Evolutionary conservation across 257 asterid species (phyloP).

Genomic region (Solanum chiquidenum): DNA sequence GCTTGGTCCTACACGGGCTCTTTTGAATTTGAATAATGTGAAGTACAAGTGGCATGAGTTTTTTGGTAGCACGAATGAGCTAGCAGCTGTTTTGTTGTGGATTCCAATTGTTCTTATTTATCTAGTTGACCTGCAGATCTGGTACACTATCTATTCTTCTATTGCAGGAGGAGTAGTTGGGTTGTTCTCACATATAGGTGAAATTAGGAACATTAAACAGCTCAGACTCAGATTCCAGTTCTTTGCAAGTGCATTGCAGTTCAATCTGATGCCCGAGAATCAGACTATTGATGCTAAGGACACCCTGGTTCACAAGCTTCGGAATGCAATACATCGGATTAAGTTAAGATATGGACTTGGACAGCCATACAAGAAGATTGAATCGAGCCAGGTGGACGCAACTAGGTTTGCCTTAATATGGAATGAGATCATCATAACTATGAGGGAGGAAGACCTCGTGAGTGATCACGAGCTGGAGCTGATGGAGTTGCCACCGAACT

Average conservation of each 20-base stretch:
- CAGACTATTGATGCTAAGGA: constrained; percentile 21
- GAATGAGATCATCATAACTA: constrained; percentile 74
- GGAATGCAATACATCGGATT: constrained; percentile 61
- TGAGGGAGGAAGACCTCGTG: constrained; percentile 81
- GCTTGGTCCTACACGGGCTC: constrained; percentile 59
- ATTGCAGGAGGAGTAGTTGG: constrained; percentile 61
- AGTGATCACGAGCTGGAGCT: constrained; percentile 71
- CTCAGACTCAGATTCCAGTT: constrained; percentile 84
- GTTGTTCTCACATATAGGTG: constrained; percentile 74
- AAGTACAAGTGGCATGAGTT: constrained; percentile 74
- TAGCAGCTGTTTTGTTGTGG: constrained; percentile 71
- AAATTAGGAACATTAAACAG: constrained; percentile 74
- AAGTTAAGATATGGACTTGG: constrained; percentile 92
- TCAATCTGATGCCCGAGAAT: constrained; percentile 70
- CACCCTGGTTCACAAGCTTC: constrained; percentile 51
- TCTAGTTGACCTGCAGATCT: constrained; percentile 74
- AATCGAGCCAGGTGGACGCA: constrained; percentile 84
- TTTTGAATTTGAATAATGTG: constrained; percentile 28
- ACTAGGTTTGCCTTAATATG: constrained; percentile 88
- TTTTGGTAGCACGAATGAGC: constrained; percentile 67
- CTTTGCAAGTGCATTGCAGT: constrained; percentile 93
- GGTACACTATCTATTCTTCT: constrained; percentile 71
- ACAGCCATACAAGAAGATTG: constrained; percentile 77
- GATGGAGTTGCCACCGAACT: constrained; percentile 81
- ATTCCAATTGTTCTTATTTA: constrained; percentile 74